Conservation (phyloP, 176 grass and related monocot species). For the Triticum turgidum region DNA sequence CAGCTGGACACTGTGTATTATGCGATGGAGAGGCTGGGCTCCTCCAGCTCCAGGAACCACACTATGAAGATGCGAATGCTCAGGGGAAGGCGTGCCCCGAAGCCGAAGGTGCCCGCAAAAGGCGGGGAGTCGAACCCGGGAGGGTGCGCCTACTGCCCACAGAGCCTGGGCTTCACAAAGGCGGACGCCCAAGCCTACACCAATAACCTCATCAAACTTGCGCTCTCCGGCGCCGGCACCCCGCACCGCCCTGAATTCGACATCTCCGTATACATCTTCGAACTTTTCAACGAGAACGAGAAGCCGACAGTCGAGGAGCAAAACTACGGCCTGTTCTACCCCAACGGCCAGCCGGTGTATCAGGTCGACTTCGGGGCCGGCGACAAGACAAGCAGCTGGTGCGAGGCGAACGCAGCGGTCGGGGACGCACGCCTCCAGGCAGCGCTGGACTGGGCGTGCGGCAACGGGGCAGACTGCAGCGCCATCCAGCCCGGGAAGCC, state of each 20-base stretch:
- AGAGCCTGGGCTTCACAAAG: not conserved
- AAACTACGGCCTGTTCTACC: constrained; percentile 72
- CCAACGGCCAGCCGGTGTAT: constrained; percentile 43
- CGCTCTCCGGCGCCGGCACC: constrained; percentile 47
- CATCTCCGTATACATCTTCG: constrained; percentile 66
- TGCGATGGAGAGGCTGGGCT: constrained; percentile 43
- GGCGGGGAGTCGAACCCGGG: not conserved
- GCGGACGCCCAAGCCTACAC: constrained; percentile 48
- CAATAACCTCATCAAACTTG: constrained; percentile 48
- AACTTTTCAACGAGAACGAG: constrained; percentile 66
- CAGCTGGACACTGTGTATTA: constrained; percentile 57
- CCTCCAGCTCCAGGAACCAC: constrained; percentile 14
- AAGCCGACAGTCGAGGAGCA: constrained; percentile 45
- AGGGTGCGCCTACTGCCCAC: not conserved
- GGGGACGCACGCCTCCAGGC: constrained; percentile 17
- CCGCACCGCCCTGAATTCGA: constrained; percentile 41
- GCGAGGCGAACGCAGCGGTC: constrained; percentile 26
- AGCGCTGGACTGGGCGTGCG: constrained; percentile 45
- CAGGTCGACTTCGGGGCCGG: constrained; percentile 41
- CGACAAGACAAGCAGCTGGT: constrained; percentile 29
- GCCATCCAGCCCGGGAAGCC: constrained; percentile 19
- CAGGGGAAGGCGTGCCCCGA: constrained; percentile 43
- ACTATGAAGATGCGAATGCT: not conserved
- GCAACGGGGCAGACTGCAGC: constrained; percentile 21
- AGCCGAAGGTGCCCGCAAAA: not conserved